Conservation (phyloP, 208 protist species). For the Leishmania turanica region DNA sequence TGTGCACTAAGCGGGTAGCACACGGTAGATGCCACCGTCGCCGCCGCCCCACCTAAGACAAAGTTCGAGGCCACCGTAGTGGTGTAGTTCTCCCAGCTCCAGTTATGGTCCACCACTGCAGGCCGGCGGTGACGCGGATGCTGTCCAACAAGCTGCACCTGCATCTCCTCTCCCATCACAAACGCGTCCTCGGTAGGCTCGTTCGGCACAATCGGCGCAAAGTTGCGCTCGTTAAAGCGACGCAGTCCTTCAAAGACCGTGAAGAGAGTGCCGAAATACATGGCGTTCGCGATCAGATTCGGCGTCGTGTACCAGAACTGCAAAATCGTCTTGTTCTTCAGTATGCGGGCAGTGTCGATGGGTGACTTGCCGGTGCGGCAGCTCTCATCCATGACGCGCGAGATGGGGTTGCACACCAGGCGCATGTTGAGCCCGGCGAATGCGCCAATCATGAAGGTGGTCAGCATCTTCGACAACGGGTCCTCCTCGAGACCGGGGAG, state of each 20-base stretch:
- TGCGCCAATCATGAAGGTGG: slow-evolving; percentile 82
- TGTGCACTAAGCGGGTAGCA: slow-evolving; percentile 89
- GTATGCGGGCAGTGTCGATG: slow-evolving; percentile 43
- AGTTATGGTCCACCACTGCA: slow-evolving; percentile 43
- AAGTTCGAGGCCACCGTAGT: slow-evolving; percentile 62
- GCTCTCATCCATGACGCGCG: slow-evolving; percentile 83
- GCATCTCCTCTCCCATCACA: slow-evolving; percentile 10
- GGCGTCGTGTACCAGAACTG: slow-evolving; percentile 90
- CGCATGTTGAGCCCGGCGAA: slow-evolving; percentile 86
- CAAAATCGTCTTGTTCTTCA: slow-evolving; percentile 85
- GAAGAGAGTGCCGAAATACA: slow-evolving; percentile 88
- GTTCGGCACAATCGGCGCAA: slow-evolving; percentile 37
- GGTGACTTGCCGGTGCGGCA: slow-evolving; percentile 69
- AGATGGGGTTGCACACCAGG: slow-evolving; percentile 84
- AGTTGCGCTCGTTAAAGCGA: slow-evolving; percentile 84
- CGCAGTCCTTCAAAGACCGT: slow-evolving; percentile 90
- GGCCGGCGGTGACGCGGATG: slow-evolving; percentile 4
- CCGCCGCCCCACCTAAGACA: slow-evolving; percentile 73
- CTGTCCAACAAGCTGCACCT: slow-evolving; percentile 13
- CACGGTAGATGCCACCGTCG: slow-evolving; percentile 80
- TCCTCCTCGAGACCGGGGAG: slow-evolving; percentile 68
- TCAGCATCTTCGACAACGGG: slow-evolving; percentile 72
- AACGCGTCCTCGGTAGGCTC: slow-evolving; percentile 15
- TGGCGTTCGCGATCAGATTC: slow-evolving; percentile 83
- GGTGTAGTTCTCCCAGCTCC: slow-evolving; percentile 63